A percentile compares a stretch with the other conserved stretches of the same genome.
These are phyloP conservation scores for Geranium brycei DNA, from an alignment of 345 rosid species.

Conservation along the genomic window DNA sequence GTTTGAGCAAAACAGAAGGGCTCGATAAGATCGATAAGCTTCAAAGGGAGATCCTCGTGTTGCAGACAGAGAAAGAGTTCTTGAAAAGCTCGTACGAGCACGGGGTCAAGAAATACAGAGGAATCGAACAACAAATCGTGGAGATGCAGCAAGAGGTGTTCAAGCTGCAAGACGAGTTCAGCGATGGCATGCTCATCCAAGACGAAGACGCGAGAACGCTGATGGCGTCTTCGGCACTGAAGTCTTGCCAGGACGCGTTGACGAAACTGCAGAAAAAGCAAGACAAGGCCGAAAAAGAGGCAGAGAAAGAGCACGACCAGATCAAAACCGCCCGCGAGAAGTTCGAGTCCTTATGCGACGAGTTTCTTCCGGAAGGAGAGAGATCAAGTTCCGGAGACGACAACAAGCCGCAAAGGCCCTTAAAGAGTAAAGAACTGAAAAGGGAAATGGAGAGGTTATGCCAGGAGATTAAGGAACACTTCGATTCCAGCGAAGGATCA, in stretches of 20 bases:
- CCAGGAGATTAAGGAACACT: conserved; percentile 49
- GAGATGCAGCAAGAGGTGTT: conserved; percentile 61
- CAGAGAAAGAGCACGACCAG: conserved; percentile 37
- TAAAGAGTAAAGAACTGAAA: neutral
- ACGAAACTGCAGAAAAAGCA: conserved; percentile 55
- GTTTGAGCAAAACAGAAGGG: conserved; percentile 54
- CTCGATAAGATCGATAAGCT: conserved; percentile 56
- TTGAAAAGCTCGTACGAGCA: conserved; percentile 65
- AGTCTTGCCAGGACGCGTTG: conserved; percentile 70
- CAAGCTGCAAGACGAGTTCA: conserved; percentile 68
- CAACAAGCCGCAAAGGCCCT: conserved; percentile 21
- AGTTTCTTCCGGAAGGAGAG: conserved; percentile 16
- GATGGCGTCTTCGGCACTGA: conserved; percentile 68
- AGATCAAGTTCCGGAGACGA: conserved; percentile 27
- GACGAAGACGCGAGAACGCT: conserved; percentile 73
- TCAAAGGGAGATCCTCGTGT: conserved; percentile 60
- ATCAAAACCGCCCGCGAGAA: conserved; percentile 35
- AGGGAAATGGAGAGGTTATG: conserved; percentile 30
- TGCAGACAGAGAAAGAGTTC: conserved; percentile 89
- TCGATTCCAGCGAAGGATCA: conserved; percentile 28
- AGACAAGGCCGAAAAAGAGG: conserved; percentile 38
- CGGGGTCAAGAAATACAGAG: conserved; percentile 65
- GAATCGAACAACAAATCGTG: conserved; percentile 43
- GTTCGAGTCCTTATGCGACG: conserved; percentile 36
- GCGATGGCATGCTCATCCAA: conserved; percentile 56